Evolutionary conservation across 1,284 basidiomycete species (phyloP).

Genomic region (Trichosporon sp.): DNA sequence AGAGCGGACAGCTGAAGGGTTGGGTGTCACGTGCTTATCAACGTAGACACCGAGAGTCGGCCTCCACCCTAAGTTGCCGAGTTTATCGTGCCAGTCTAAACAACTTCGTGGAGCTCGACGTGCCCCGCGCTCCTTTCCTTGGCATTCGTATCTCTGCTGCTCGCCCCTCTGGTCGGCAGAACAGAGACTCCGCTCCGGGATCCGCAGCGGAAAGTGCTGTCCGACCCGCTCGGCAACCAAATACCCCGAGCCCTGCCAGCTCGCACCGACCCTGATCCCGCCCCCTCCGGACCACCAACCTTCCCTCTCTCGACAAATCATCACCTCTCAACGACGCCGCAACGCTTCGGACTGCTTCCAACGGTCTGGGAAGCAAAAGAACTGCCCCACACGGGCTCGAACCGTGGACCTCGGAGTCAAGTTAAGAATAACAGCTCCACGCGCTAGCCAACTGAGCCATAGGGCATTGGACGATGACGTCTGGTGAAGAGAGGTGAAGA

Average conservation of each 20-base stretch:
- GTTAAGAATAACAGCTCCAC: not conserved
- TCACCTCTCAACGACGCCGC: not conserved
- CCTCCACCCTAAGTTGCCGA: not conserved
- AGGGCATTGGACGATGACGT: not conserved
- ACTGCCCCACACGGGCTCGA: constrained; percentile 14
- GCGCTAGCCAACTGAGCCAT: constrained; percentile 14
- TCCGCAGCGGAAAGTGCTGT: not conserved
- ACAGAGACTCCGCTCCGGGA: not conserved
- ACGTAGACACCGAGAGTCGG: not conserved
- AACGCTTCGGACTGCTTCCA: not conserved
- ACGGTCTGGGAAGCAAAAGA: not conserved
- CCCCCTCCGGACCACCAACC: not conserved
- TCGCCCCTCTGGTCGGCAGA: not conserved
- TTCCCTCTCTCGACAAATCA: not conserved
- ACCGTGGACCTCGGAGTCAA: constrained; percentile 6
- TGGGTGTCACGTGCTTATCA: not conserved
- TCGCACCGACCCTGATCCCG: not conserved
- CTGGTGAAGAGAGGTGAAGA: not conserved
- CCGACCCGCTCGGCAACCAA: not conserved
- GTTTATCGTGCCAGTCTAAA: not conserved
- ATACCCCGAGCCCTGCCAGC: not conserved
- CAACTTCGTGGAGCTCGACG: too few relatives aligned
- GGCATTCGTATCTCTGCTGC: not conserved
- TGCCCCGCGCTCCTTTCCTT: not conserved
- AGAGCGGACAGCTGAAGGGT: too few relatives aligned